phyloP scores from a whole-genome alignment of 768 basidiomycete genomes.

The Hygrophoropsis aurantiaca region DNA sequence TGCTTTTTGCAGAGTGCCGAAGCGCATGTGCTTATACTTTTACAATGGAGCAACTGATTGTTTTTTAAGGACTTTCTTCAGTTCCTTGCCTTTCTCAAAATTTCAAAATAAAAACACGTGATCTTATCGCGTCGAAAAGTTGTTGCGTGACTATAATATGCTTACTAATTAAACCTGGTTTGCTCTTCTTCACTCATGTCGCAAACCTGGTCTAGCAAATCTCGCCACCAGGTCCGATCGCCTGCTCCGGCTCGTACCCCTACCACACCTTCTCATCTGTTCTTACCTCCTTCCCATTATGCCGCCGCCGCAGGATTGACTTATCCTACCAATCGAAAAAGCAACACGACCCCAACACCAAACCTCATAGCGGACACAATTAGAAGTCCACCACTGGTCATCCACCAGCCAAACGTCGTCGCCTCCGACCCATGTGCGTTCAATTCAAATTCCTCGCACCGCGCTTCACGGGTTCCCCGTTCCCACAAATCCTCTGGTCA shows the following conservation, averaged over 20 bases:
- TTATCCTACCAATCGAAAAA: conserved; percentile 13
- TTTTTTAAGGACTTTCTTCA: no score
- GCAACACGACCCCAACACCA: neutral
- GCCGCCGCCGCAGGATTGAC: conserved; percentile 48
- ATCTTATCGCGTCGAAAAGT: neutral
- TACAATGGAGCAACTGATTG: no score
- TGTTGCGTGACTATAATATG: neutral
- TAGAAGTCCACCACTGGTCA: conserved; percentile 2
- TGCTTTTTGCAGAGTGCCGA: no score
- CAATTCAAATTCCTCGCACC: neutral
- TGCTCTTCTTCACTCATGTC: conserved; percentile 1
- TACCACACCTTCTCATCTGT: conserved; percentile 34
- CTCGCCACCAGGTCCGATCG: conserved; percentile 42
- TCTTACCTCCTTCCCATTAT: conserved; percentile 56
- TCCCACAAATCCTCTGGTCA: neutral
- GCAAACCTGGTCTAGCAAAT: conserved; percentile 14
- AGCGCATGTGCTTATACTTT: no score
- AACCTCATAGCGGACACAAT: neutral
- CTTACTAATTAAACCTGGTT: neutral
- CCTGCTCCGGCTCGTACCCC: conserved; percentile 33
- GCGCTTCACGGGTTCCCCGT: neutral
- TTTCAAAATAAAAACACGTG: conserved; percentile 1
- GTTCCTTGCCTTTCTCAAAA: no score
- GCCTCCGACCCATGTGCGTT: conserved; percentile 14
- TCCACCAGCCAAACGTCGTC: conserved; percentile 3